phyloP scores from a whole-genome alignment of 495 filamentous ascomycete species.

The Echria macrotheca region DNA sequence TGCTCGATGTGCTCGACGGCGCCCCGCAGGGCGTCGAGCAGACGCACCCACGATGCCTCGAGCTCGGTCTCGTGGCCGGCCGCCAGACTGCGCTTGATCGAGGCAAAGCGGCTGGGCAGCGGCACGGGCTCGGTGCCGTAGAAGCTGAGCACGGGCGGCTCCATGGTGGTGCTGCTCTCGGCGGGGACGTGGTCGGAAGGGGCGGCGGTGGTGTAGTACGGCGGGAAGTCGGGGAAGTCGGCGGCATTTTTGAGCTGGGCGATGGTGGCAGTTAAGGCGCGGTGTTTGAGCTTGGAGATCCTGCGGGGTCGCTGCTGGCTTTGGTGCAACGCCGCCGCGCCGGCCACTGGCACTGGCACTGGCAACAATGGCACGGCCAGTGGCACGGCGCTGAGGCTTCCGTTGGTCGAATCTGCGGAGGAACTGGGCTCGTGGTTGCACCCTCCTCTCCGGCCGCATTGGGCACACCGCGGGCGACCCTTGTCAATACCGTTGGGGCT shows the following conservation, averaged over 20 bases:
- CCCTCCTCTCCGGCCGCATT: conserved; percentile 23
- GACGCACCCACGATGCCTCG: conserved; percentile 64
- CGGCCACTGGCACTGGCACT: conserved; percentile 1
- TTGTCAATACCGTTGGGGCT: conserved; percentile 17
- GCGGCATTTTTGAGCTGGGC: conserved; percentile 15
- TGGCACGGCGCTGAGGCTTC: conserved; percentile 25
- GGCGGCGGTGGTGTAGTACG: conserved; percentile 8
- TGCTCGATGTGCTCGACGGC: conserved; percentile 53
- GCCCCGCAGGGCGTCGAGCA: conserved; percentile 54
- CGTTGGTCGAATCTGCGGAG: conserved; percentile 17
- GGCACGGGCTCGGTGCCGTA: conserved; percentile 65
- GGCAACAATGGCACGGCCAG: too few relatives aligned
- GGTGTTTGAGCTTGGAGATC: conserved; percentile 33
- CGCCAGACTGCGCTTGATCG: conserved; percentile 64
- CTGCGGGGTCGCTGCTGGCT: conserved; percentile 31
- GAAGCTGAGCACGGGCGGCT: conserved; percentile 72
- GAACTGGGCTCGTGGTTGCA: conserved; percentile 21
- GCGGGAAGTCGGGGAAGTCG: conserved; percentile 6
- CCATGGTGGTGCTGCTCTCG: conserved; percentile 42
- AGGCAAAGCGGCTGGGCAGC: conserved; percentile 71
- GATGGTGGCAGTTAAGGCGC: conserved; percentile 22
- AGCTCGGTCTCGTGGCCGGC: conserved; percentile 61
- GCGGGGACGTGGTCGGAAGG: too few relatives aligned
- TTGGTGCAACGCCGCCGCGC: conserved; percentile 6
- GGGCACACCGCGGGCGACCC: conserved; percentile 26